These are phyloP conservation scores for Trichosporon faecale DNA, from an alignment of 1,284 basidiomycete genomes.

Conservation along the genomic window DNA sequence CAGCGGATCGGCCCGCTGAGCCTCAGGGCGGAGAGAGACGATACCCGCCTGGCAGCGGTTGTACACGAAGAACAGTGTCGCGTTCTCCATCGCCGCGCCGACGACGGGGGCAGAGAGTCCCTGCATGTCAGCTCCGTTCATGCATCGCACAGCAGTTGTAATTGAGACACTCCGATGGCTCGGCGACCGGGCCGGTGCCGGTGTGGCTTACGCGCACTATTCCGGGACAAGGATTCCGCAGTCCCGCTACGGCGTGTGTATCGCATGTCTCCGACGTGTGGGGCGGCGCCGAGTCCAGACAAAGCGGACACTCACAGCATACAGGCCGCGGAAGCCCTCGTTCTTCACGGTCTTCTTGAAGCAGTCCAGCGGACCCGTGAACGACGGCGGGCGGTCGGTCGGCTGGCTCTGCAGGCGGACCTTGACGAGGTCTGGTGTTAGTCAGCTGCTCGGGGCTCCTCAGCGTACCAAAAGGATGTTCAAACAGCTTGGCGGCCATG, in stretches of 20 bases:
- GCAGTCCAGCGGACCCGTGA: conserved; percentile 76
- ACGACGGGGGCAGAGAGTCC: conserved; percentile 82
- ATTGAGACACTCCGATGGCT: background rate
- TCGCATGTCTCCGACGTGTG: conserved; percentile 9
- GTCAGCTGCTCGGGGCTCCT: background rate
- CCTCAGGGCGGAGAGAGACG: conserved; percentile 41
- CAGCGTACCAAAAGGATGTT: conserved; percentile 66
- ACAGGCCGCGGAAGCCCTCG: conserved; percentile 74
- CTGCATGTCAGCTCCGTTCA: conserved; percentile 51
- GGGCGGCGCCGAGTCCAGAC: background rate
- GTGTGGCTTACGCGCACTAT: background rate
- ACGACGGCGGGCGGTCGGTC: conserved; percentile 66
- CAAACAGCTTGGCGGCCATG: conserved; percentile 77
- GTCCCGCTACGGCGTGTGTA: background rate
- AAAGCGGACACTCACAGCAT: conserved; percentile 62
- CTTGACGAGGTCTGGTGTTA: conserved; percentile 54
- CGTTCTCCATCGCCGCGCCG: conserved; percentile 89
- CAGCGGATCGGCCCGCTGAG: conserved; percentile 50
- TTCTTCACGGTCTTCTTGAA: conserved; percentile 69
- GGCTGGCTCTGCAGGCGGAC: conserved; percentile 80
- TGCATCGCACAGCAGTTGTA: too few relatives aligned
- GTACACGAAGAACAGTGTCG: conserved; percentile 80
- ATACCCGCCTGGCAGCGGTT: conserved; percentile 74
- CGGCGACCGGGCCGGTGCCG: background rate
- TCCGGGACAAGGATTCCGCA: background rate